Base-by-base conservation (phyloP, 257 asterid genomes). In the Osmanthus fragrans region DNA sequence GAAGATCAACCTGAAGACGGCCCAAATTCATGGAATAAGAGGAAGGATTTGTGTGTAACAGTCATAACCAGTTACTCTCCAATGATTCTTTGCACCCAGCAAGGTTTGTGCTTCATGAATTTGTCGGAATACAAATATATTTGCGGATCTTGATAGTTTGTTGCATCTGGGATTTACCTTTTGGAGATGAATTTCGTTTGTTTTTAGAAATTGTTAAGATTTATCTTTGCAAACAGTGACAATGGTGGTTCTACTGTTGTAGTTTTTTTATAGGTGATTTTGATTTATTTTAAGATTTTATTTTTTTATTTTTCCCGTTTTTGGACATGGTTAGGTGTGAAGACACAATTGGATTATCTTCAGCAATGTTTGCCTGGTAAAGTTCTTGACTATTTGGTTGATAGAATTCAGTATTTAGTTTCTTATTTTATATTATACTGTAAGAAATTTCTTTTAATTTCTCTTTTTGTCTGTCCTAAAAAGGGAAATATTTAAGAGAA, bases 311-410 rank as follows among this genome's bases (percentile, higher is more conserved):
- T 29, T 2, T 75, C 37, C 27, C 60, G 58, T 73, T 77, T 30
- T 0, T 30, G 2, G 77, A 6, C 33, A 29, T 84, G 72, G 70
- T 79, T 86, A 96, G 99, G 98, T 81, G 86, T 89, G 87, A 88
- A 89, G 84, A 87, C 97, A 78, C 99, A 96, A 88, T 85, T 96
- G 92, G 99, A 96, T 73, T 91, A 93, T 76, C 90, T 96, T 75
- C 95, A 92, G 84, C 98, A 96, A 76, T 92, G 97, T 69, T 90
- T 96, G 89, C 91, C 96, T 80, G 98, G 99, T 96, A 88, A 77
- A 67, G 25, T 12, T 82, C 69, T 68, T 76, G 72, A 76, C 60
- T 12, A 25, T 71, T 76, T 64, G 36, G 15, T 80, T 4, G 69
- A 23, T 25, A 12, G 34, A 32, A 10, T 76, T 54, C 25, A 49